Evolutionary conservation across 148 eudicot species (phyloP), one percentile per base, ranked within the genome.

Genomic region (Chenopodium suecicum): DNA sequence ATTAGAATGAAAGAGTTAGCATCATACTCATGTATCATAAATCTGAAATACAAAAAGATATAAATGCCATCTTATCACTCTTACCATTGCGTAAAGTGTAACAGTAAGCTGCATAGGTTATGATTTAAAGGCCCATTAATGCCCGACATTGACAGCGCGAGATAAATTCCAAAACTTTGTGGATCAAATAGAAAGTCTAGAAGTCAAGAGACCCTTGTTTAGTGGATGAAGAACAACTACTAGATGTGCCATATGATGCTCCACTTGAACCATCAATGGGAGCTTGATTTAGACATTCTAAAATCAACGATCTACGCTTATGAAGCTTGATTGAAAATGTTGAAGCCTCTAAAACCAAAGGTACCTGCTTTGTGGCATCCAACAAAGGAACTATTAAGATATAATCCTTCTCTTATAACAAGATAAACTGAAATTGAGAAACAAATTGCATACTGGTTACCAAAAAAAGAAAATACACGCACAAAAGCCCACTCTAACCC

Each of bases 201-300:
- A 93, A 94, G 80, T 95, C 98, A 7, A 95, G 91, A 73, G 83
- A 41, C 31, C 92, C 92, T 73, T 89, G 80, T 68, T 85, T 89
- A 20, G 92, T 81, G 14, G 94, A 91, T 58, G 93, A 82, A 74
- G 97, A 92, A 84, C 99, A 95, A 77, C 91, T 86, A 76, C 92
- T 89, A 79, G 98, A 84, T 77, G 94, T 87, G 71, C 80, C 91
- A 88, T 95, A 93, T 4, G 97, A 95, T 76, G 83, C 88, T 80
- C 99, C 98, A 89, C 93, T 93, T 63, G 98, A 88, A 84, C 94
- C 94, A 69, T 95, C 99, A 62, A 95, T 84, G 2, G 98, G 99
- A 80, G 99, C 99, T 89, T 95, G 99, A 86, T 95, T 95, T 70
- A 95, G 86, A 80, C 94, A 92, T 82, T 95, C 99, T 82, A 95